These are phyloP conservation scores for Calonectria fujianensis DNA, from an alignment of 2,329 filamentous ascomycete genomes.

Conservation along the genomic window DNA sequence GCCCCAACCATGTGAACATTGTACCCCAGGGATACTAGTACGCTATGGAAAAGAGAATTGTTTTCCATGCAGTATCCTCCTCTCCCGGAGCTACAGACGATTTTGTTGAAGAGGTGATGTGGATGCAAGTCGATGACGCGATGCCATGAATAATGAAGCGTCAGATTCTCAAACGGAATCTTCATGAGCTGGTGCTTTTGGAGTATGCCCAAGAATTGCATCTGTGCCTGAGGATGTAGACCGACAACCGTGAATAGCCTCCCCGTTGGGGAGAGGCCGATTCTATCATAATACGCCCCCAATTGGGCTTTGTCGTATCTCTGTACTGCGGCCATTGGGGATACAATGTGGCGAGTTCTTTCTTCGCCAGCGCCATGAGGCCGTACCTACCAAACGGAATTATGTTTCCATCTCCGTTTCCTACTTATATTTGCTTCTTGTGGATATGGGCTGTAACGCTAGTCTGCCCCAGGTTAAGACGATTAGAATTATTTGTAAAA, in stretches of 20 bases:
- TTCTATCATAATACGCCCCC: background rate
- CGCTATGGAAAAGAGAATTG: slow-evolving; percentile 39
- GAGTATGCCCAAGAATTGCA: slow-evolving; percentile 21
- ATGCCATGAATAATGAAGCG: slow-evolving; percentile 37
- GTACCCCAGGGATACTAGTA: slow-evolving; percentile 70
- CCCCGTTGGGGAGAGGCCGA: background rate
- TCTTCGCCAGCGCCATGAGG: background rate
- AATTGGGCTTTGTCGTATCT: background rate
- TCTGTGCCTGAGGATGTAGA: background rate
- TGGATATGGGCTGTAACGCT: background rate
- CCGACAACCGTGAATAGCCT: background rate
- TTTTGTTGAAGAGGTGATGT: slow-evolving; percentile 33
- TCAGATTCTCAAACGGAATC: slow-evolving; percentile 41
- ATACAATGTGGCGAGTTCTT: background rate
- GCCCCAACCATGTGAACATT: slow-evolving; percentile 69
- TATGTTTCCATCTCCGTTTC: background rate
- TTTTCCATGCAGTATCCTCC: slow-evolving; percentile 43
- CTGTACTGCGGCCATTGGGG: background rate
- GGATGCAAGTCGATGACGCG: slow-evolving; percentile 26
- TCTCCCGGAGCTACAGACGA: slow-evolving; percentile 14
- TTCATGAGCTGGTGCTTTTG: slow-evolving; percentile 36
- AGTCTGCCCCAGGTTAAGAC: background rate
- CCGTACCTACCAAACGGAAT: background rate
- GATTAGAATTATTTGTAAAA: background rate
- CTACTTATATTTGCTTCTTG: background rate